Evolutionary conservation across 2,329 filamentous ascomycete genomes (phyloP), one percentile per base, ranked within the genome.

Genomic region (Colletotrichum falcatum): DNA sequence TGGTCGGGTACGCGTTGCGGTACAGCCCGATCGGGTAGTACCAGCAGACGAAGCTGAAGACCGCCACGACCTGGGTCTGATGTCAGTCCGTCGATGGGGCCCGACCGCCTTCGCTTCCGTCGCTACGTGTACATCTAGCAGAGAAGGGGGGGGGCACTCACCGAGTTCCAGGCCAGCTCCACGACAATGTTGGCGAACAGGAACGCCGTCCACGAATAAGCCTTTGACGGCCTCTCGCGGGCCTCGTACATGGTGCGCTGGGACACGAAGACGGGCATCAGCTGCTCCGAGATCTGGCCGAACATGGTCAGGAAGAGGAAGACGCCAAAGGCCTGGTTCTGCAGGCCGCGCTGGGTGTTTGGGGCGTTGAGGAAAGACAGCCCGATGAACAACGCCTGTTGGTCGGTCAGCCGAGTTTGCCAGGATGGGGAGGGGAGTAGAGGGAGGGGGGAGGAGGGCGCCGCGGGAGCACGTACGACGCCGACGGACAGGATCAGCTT

Each of bases 291-390:
- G 56, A 92, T 79, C 64, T 88, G 86, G 33, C 88, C 87, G 79
- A 94, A 94, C 77, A 94, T 90, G 18, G 89, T 92, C 65, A 89
- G 81, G 72, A 93, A 83, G 85, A 93, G 89, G 80, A 94, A 93
- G 63, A 93, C 88, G 65, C 86, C 86, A 76, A 94, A 93, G 80
- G 94, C 87, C 65, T 91, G 88, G 76, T 93, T 91, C 75, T 93
- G 90, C 11, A 94, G 82, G 39, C 91, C 91, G 72, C 91, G 88
- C 54, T 88, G 83, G 0, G 88, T 88, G 72, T 87, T 86, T 33
- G 87, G 82, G 3, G 88, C 85, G 30, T 90, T 86, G 77, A 87
- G 88, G 75, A 93, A 91, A 0, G 89, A 91, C 75, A 92, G 88
- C 1, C 91, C 91, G 68, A 93, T 90, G 78, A 92, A 92, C 12